phyloP scores from a whole-genome alignment of 257 asterid genomes.

The Echites panduratus region DNA sequence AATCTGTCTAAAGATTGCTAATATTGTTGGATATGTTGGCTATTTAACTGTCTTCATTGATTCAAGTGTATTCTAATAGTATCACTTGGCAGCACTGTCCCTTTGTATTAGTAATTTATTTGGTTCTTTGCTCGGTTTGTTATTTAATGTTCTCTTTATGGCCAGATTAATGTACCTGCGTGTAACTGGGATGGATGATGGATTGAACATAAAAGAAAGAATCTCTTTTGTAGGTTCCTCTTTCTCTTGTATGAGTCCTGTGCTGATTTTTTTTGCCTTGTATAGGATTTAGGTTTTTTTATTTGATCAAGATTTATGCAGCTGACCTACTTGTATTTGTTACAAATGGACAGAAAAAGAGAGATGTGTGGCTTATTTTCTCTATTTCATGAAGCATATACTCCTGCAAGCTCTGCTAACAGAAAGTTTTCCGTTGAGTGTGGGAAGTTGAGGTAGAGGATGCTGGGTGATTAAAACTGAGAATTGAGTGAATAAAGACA shows the following conservation, averaged over 20 bases:
- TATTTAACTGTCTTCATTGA: not conserved
- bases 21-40: not conserved
- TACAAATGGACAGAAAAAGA: not conserved
- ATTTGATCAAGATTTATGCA: not conserved
- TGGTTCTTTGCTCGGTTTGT: not conserved
- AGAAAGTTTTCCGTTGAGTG: not conserved
- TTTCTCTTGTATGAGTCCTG: not conserved
- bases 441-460: not conserved
- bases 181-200: constrained; percentile 93
- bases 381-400: not conserved
- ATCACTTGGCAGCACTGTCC: constrained; percentile 10
- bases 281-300: not conserved
- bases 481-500: not conserved
- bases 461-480: constrained; percentile 3
- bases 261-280: constrained; percentile 2
- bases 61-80: not conserved
- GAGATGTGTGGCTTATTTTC: not conserved
- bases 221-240: constrained; percentile 64
- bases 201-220: constrained; percentile 75
- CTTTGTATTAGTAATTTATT: not conserved
- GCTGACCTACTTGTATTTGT: not conserved
- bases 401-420: not conserved
- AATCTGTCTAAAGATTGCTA: not conserved
- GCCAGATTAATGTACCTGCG: constrained; percentile 79
- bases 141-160: not conserved